A percentile compares a stretch with the other conserved stretches of the same genome.
phyloP scores from a whole-genome alignment of 306 rosid genomes.

The Boehmeria nivea region DNA sequence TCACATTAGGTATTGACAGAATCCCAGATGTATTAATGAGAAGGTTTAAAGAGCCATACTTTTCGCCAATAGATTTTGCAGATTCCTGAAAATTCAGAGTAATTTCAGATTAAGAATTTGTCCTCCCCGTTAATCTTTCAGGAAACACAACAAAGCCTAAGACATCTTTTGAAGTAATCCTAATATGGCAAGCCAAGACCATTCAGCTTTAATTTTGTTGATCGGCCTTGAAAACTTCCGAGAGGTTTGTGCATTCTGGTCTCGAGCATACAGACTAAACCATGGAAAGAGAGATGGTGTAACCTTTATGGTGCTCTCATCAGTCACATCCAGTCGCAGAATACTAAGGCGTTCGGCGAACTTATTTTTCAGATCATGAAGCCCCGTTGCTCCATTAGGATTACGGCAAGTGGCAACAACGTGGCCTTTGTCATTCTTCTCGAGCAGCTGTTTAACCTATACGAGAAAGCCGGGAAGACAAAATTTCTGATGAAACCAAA shows the following conservation, averaged over 20 bases:
- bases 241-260: too few relatives aligned
- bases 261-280: too few relatives aligned
- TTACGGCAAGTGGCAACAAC: constrained; percentile 85
- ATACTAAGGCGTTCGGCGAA: constrained; percentile 56
- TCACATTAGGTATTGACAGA: constrained; percentile 67
- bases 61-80: constrained; percentile 58
- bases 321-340: constrained; percentile 61
- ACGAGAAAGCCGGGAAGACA: constrained; percentile 1
- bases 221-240: too few relatives aligned
- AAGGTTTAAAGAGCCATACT: constrained; percentile 74
- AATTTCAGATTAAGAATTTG: not conserved
- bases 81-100: constrained; percentile 54
- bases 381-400: constrained; percentile 62
- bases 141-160: too few relatives aligned
- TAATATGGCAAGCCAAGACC: too few relatives aligned
- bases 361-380: constrained; percentile 51
- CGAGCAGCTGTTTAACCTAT: constrained; percentile 72
- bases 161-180: too few relatives aligned
- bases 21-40: constrained; percentile 88
- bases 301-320: constrained; percentile 87
- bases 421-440: constrained; percentile 65
- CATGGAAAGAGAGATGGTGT: too few relatives aligned
- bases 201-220: too few relatives aligned
- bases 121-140: too few relatives aligned
- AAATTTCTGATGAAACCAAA: not conserved